Conservation (phyloP, 306 rosid species). For the Erythrophleum fordii region DNA sequence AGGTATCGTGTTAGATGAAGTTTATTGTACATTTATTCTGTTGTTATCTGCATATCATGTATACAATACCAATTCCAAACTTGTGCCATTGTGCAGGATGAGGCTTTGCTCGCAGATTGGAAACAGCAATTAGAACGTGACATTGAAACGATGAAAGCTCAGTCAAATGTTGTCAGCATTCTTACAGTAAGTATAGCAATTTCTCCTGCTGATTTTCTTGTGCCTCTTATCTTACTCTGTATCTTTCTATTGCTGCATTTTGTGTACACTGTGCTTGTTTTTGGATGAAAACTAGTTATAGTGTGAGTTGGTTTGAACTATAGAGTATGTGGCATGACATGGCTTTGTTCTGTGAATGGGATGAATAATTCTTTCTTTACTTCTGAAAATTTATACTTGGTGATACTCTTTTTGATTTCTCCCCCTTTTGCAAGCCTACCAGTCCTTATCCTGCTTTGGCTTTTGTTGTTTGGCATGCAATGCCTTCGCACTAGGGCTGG, state of each 20-base stretch:
- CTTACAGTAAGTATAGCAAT: constrained; percentile 62
- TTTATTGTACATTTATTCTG: constrained; percentile 26
- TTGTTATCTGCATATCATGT: constrained; percentile 29
- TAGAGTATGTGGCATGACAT: not conserved
- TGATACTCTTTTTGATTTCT: not conserved
- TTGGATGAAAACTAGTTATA: constrained; percentile 12
- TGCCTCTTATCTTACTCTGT: not conserved
- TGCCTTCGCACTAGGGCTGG: not conserved
- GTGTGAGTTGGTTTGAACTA: not conserved
- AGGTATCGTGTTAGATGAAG: constrained; percentile 54
- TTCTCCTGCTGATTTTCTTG: constrained; percentile 16
- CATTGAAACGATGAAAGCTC: constrained; percentile 82
- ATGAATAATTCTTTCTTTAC: not conserved
- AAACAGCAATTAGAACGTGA: constrained; percentile 87
- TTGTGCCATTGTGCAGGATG: constrained; percentile 66
- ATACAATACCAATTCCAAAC: constrained; percentile 27
- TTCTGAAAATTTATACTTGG: not conserved
- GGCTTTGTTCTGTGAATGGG: constrained; percentile 1
- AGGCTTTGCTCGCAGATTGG: constrained; percentile 80
- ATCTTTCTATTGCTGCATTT: not conserved
- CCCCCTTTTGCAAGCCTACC: not conserved
- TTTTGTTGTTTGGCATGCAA: not conserved
- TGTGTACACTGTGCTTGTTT: constrained; percentile 11
- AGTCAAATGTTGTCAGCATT: constrained; percentile 73
- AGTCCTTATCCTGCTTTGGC: not conserved